Evolutionary conservation across 75 land plant species (phyloP), one percentile per base, ranked within the genome.

Genomic region (Cunninghamia lanceolata): DNA sequence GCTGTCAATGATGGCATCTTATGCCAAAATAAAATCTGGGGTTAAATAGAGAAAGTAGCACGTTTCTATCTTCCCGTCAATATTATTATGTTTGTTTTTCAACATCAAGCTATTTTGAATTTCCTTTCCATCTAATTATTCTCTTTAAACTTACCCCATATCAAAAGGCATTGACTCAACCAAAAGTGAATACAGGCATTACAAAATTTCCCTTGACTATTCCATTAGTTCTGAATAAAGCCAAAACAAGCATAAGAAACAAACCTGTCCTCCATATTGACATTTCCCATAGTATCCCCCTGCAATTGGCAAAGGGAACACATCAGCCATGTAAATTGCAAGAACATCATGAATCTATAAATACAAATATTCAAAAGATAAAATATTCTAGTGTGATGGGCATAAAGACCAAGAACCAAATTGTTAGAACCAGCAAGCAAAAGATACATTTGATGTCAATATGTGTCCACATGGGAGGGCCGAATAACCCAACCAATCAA

Each of bases 281-380:
- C 89, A 83, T 63, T 66, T 45, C 9, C 86, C 87, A 88, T 80
- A 88, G 63, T 85, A 85, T 15, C 89, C 89, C 9, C 89, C 89
- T 88, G 86, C 82, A 85, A 84, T 32, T 10, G 56, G 38, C 30
- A 40, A 42, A 42, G 46, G 9, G 47, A 79, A 43, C 36, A 79
- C 2, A 79, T 79, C 43, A 79, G 47, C 82, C 47, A 3, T 9
- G 30, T 79, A 35, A 1, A 25, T 25, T 42, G n/a, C 30, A 35
- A 21, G 45, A 15, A 79, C 82, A 21, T 40, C 39, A 79, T 42
- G 46, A 43, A 8, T 21, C 45, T 43, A 40, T 42, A 9, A 30
- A 71, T 43, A 40, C 28, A 46, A 3, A 25, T 0, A 40, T 79
- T 25, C 9, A 43, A 42, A 42, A 79, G 46, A 79, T 19, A 36